Evolutionary conservation across 305 asterid species (phyloP), one percentile per base, ranked within the genome.

Genomic region (Fraxinus ornus): DNA sequence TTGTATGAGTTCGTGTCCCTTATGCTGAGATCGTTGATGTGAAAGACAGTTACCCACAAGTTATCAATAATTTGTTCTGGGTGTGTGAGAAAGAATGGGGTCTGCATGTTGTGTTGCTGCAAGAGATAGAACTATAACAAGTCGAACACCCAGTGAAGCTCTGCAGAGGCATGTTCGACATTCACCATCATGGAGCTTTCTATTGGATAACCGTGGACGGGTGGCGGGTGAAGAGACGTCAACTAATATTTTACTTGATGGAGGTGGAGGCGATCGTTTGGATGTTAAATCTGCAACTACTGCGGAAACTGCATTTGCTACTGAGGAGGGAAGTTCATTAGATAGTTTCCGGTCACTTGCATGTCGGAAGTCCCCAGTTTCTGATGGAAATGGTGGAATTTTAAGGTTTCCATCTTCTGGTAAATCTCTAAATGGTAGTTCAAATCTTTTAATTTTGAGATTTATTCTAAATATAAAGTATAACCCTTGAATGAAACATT

Each of bases 61-160:
- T 78, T 64, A 47, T 84, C 78, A 33, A 78, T 52, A 85, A 57
- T 76, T 55, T 76, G 71, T 81, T 77, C 79, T 80, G 78, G 37
- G 76, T 57, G 77, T 78, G 86, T 86, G 89, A 90, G 86, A 81
- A 79, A 90, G 80, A 78, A 96, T 97, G 99, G 99, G 99, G 47
- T 94, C 98, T 82, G 99, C 94, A 72, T 97, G 99, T 87, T 97
- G 99, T 88, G 96, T 97, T 79, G 98, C 98, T 85, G 94, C 96
- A 39, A 93, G 83, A 78, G 91, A 87, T 82, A 78, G 88, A 80
- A 75, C 89, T 7, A 84, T 89, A 72, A 80, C 88, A 17, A 55
- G 41, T 77, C 47, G 72, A 55, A 28, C 72, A 12, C 44, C 49
- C 32, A 17, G 72, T 32, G 72, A 92, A 57, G 79, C 86, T 79